These are phyloP conservation scores for Effrenium voratum DNA, from an alignment of 73 alveolate species.

Conservation along the genomic window DNA sequence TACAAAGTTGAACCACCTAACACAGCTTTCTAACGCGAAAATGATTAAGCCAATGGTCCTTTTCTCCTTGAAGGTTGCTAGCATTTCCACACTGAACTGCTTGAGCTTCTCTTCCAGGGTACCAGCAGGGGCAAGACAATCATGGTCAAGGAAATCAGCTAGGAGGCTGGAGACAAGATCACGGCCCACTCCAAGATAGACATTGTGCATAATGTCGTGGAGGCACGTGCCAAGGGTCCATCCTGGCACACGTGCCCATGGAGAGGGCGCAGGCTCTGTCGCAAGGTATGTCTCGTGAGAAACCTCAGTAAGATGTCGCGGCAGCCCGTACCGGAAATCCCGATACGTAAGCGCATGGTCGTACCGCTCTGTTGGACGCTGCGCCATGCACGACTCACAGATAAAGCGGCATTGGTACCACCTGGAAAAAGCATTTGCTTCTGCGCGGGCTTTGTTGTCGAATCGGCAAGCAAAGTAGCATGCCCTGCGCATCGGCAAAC, in stretches of 20 bases:
- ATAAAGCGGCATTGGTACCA: not conserved
- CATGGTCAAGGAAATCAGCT: not conserved
- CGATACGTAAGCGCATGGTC: not conserved
- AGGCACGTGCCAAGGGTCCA: not conserved
- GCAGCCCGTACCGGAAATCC: not conserved
- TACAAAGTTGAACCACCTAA: not conserved
- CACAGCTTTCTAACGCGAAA: not conserved
- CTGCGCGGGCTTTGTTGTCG: not conserved
- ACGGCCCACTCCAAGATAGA: not conserved
- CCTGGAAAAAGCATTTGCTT: not conserved
- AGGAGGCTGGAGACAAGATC: not conserved
- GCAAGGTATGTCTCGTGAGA: not conserved
- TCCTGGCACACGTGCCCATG: not conserved
- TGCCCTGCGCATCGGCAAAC: not conserved
- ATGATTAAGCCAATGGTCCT: not conserved
- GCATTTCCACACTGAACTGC: not conserved
- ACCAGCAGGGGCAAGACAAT: not conserved
- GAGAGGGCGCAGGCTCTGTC: not conserved
- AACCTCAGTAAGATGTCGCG: not conserved
- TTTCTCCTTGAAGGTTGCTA: not conserved
- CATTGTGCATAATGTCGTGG: not conserved
- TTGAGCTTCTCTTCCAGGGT: not conserved
- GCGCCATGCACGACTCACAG: slow-evolving; percentile 5
- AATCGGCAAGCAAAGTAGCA: not conserved
- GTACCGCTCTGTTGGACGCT: not conserved